phyloP scores from a whole-genome alignment of 2,329 filamentous ascomycete species.

The Diaporthe sp. region DNA sequence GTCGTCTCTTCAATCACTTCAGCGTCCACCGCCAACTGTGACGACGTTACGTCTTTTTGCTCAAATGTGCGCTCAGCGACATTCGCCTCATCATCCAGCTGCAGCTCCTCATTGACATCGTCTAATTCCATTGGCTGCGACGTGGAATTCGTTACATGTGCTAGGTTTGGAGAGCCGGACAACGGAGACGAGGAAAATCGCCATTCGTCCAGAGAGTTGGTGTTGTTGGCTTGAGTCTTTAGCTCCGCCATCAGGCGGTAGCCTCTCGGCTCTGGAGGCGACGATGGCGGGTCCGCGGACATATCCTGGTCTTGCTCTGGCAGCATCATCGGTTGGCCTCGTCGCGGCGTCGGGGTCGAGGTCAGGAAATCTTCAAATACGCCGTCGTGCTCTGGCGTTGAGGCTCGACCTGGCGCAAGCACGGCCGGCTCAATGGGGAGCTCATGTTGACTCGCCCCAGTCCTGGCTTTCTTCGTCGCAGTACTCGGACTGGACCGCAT shows the following conservation, averaged over 20 bases:
- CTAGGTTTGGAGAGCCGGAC: constrained; percentile 63
- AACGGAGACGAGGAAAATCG: constrained; percentile 69
- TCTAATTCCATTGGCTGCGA: constrained; percentile 45
- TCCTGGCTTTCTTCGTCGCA: constrained; percentile 31
- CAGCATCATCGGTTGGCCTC: constrained; percentile 65
- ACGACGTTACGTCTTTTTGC: constrained; percentile 14
- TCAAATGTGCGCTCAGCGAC: constrained; percentile 11
- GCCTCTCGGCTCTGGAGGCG: constrained; percentile 68
- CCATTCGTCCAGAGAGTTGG: constrained; percentile 61
- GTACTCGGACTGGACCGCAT: constrained; percentile 68
- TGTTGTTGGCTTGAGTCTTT: constrained; percentile 61
- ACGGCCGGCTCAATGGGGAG: background rate
- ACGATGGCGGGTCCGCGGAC: constrained; percentile 68
- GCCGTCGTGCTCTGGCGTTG: constrained; percentile 62
- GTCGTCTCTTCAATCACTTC: constrained; percentile 35
- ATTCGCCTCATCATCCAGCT: constrained; percentile 41
- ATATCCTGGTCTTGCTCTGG: constrained; percentile 61
- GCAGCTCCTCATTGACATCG: constrained; percentile 43
- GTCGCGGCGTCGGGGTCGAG: constrained; percentile 73
- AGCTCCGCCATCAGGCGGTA: constrained; percentile 68
- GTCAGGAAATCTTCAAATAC: constrained; percentile 67
- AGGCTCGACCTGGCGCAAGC: constrained; percentile 47
- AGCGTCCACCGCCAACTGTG: constrained; percentile 6
- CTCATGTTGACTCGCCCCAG: constrained; percentile 4
- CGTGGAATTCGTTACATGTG: constrained; percentile 47